Evolutionary conservation across 2,329 filamentous ascomycete genomes (phyloP).

Genomic region (Exophiala lecanii-corni): DNA sequence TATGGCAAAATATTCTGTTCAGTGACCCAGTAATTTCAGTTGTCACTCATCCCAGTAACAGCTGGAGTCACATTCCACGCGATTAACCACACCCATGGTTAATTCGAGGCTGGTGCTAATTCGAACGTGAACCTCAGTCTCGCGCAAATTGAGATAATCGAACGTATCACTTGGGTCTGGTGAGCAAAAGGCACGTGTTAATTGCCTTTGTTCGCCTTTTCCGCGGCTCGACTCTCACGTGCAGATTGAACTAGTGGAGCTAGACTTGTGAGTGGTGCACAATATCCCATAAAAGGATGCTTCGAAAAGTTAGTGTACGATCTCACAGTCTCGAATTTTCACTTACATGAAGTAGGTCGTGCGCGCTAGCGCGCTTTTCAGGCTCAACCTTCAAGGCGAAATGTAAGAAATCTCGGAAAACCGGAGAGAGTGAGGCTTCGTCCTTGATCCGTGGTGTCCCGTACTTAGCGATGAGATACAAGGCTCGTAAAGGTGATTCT

Average conservation of each 20-base stretch:
- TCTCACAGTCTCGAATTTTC: background rate
- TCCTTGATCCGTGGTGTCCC: slow-evolving; percentile 95
- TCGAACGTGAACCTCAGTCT: no score
- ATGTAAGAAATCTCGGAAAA: slow-evolving; percentile 87
- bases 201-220: slow-evolving; percentile 66
- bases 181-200: slow-evolving; percentile 7
- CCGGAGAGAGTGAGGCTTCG: slow-evolving; percentile 93
- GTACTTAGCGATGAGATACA: slow-evolving; percentile 96
- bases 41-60: no score
- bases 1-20: no score
- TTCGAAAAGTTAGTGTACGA: slow-evolving; percentile 37
- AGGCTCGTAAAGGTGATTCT: slow-evolving; percentile 83
- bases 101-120: no score
- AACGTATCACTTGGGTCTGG: background rate
- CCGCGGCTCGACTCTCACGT: slow-evolving; percentile 76
- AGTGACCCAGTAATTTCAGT: no score
- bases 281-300: slow-evolving; percentile 77
- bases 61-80: no score
- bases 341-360: slow-evolving; percentile 86
- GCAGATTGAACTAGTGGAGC: slow-evolving; percentile 84
- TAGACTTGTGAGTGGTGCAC: slow-evolving; percentile 69
- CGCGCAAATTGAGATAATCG: no score
- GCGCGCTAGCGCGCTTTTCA: slow-evolving; percentile 90
- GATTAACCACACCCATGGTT: no score
- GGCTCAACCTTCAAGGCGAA: slow-evolving; percentile 95